These are phyloP conservation scores for Halenospora varia DNA, from an alignment of 495 filamentous ascomycete genomes.

Conservation along the genomic window DNA sequence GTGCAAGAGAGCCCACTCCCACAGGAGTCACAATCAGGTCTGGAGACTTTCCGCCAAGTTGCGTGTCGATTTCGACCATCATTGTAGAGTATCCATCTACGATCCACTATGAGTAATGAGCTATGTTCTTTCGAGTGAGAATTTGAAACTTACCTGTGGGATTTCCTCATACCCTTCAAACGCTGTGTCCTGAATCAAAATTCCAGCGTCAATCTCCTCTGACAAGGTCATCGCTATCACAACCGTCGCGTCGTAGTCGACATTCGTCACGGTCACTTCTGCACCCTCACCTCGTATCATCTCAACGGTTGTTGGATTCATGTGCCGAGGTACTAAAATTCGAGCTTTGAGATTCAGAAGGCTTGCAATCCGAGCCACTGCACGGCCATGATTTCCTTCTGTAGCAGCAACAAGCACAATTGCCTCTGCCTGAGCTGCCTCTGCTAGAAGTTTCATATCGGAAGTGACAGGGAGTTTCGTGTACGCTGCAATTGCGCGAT, in stretches of 20 bases:
- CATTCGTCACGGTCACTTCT: slow-evolving; percentile 43
- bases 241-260: slow-evolving; percentile 59
- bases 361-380: slow-evolving; percentile 60
- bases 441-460: slow-evolving; percentile 35
- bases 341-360: slow-evolving; percentile 42
- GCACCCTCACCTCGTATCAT: slow-evolving; percentile 57
- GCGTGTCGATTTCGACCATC: slow-evolving; percentile 57
- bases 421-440: slow-evolving; percentile 26
- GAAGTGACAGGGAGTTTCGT: slow-evolving; percentile 30
- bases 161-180: slow-evolving; percentile 60
- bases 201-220: slow-evolving; percentile 23
- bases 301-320: slow-evolving; percentile 46
- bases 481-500: slow-evolving; percentile 44
- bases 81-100: slow-evolving; percentile 70
- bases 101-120: no score
- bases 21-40: slow-evolving; percentile 43
- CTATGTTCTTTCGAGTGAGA: no score
- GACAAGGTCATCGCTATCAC: slow-evolving; percentile 36
- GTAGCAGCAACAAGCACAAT: slow-evolving; percentile 51
- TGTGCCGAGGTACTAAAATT: slow-evolving; percentile 53
- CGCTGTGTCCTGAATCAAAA: slow-evolving; percentile 65
- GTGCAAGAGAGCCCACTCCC: slow-evolving; percentile 57
- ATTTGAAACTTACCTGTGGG: slow-evolving; percentile 37
- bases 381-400: slow-evolving; percentile 70
- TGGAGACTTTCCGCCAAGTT: slow-evolving; percentile 51